Evolutionary conservation across 306 rosid species (phyloP).

Genomic region (Gillenia trifoliata): DNA sequence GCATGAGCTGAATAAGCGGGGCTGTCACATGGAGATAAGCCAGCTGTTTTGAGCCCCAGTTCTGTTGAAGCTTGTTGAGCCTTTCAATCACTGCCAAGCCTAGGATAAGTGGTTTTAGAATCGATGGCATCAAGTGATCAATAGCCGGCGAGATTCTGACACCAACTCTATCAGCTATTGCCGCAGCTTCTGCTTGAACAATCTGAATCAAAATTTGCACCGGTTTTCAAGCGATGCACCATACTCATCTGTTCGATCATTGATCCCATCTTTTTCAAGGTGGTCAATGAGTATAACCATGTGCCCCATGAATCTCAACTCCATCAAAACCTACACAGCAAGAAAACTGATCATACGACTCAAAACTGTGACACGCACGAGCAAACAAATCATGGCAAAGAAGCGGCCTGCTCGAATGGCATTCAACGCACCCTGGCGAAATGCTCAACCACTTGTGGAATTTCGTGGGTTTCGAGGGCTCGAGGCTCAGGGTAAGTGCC

Average conservation of each 20-base stretch:
- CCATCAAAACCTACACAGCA: slow-evolving; percentile 71
- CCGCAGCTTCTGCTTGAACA: slow-evolving; percentile 48
- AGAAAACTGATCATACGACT: not conserved
- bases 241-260: slow-evolving; percentile 47
- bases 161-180: slow-evolving; percentile 57
- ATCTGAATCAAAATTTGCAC: slow-evolving; percentile 56
- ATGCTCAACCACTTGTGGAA: slow-evolving; percentile 57
- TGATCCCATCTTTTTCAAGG: slow-evolving; percentile 44
- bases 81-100: slow-evolving; percentile 70
- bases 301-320: slow-evolving; percentile 86
- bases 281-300: slow-evolving; percentile 68
- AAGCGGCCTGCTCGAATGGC: slow-evolving; percentile 68
- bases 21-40: slow-evolving; percentile 80
- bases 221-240: slow-evolving; percentile 65
- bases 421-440: slow-evolving; percentile 53
- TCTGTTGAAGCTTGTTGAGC: slow-evolving; percentile 60
- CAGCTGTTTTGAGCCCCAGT: slow-evolving; percentile 46
- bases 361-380: not conserved
- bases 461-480: slow-evolving; percentile 40
- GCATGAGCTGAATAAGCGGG: slow-evolving; percentile 60
- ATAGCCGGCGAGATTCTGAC: slow-evolving; percentile 82
- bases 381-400: not conserved
- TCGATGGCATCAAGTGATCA: slow-evolving; percentile 77
- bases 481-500: slow-evolving; percentile 62
- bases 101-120: slow-evolving; percentile 64